These are phyloP conservation scores for Erythrobasidium hasegawianum DNA, from an alignment of 1,284 basidiomycete genomes.

Conservation along the genomic window DNA sequence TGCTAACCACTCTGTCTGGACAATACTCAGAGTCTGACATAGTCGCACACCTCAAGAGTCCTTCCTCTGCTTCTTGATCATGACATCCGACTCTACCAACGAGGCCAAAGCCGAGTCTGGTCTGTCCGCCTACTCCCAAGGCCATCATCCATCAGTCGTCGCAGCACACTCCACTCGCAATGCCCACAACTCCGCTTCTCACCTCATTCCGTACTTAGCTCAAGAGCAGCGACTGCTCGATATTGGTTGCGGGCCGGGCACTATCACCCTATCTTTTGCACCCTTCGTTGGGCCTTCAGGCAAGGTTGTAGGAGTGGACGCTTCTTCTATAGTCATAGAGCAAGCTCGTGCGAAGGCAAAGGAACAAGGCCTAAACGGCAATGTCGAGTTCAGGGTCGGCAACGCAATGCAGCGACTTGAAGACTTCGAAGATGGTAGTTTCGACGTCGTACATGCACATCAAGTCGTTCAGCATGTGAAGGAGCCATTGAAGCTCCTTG, in stretches of 20 bases:
- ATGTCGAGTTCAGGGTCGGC: conserved; percentile 36
- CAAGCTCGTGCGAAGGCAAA: conserved; percentile 1
- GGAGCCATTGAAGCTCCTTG: conserved; percentile 51
- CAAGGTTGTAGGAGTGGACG: conserved; percentile 39
- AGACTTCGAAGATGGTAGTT: conserved; percentile 34
- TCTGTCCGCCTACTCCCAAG: conserved; percentile 9
- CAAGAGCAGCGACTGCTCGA: conserved; percentile 16
- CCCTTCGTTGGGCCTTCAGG: conserved; percentile 26
- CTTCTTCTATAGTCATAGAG: conserved; percentile 31
- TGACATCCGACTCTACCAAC: too few relatives aligned
- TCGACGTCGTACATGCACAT: conserved; percentile 54
- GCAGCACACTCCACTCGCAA: conserved; percentile 15
- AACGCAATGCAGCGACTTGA: conserved; percentile 33
- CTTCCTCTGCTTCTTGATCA: too few relatives aligned
- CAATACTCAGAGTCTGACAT: too few relatives aligned
- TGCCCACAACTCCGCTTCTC: conserved; percentile 20
- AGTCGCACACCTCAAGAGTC: too few relatives aligned
- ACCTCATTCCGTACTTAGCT: conserved; percentile 22
- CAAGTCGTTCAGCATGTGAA: conserved; percentile 54
- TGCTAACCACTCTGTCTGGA: too few relatives aligned
- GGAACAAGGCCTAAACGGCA: conserved; percentile 3
- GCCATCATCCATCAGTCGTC: conserved; percentile 13
- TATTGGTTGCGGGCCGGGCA: conserved; percentile 44
- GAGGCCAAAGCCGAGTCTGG: neutral
- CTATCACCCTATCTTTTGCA: conserved; percentile 40